Base-by-base conservation (phyloP, 768 basidiomycete genomes). In the Leccinum imitatum region DNA sequence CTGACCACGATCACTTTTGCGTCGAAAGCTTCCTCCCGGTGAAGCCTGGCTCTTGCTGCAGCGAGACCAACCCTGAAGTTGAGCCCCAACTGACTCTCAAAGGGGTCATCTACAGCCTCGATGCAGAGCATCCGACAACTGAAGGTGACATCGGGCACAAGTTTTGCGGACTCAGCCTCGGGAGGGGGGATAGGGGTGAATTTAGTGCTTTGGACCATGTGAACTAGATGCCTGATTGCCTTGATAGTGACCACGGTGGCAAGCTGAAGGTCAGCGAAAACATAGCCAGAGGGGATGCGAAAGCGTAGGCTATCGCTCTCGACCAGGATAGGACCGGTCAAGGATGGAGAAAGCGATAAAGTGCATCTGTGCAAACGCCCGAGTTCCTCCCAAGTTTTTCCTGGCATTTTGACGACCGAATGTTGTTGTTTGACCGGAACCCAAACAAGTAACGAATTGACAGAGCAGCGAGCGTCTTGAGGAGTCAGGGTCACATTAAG, bases 21-120 rank as follows among this genome's bases (percentile, higher is more conserved):
- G 14, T 79, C 76, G 71, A 96, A 96, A 2, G 90, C 92, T 33
- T 87, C 85, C 58, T 94, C 90, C 1, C 93, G 83, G 53, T 87
- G 89, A 50, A 86, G 73, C 31, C 95, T 79, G 14, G 84, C 80
- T 54, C 80, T 82, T 44, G 87, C 86, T 52, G 93, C 94, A 41
- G 85, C 83, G 39, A 82, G 74, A 0, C 93, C 94, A 52, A 85
- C 82, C 59, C 83, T 79, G 80, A 84, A 91, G 31, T 93, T 90
- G 9, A 89, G 77, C 37, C 85, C 89, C 19, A 97, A 74, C 60
- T 80, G 84, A 15, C 83, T 81, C 73, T 98, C 95, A 58, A 97
- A 85, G 1, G 87, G 83, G 65, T 94, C 91, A 71, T 98, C 95
- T 23, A 86, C 84, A 25, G 87, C 87, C 72, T 97, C 94, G 9